phyloP scores from a whole-genome alignment of 1,139 yeast genomes.

The Candida tropicalis region DNA sequence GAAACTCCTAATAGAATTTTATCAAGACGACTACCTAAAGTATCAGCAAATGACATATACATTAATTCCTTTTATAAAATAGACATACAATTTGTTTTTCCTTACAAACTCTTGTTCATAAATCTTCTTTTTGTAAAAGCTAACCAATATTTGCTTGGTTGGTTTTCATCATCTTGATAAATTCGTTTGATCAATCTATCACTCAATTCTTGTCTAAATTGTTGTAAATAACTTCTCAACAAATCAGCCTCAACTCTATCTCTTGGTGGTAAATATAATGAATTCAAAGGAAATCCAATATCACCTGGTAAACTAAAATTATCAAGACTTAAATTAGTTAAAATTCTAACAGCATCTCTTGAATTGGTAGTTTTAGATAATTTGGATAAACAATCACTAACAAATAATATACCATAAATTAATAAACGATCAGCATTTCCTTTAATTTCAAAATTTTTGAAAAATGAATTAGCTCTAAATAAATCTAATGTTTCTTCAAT shows the following conservation, averaged over 20 bases:
- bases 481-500: slow-evolving; percentile 88
- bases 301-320: slow-evolving; percentile 94
- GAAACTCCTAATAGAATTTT: slow-evolving; percentile 30
- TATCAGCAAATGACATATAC: slow-evolving; percentile 29
- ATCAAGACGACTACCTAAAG: slow-evolving; percentile 30
- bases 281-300: slow-evolving; percentile 87
- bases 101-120: slow-evolving; percentile 77
- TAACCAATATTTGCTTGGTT: slow-evolving; percentile 86
- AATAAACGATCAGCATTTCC: slow-evolving; percentile 94
- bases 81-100: not conserved
- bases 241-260: slow-evolving; percentile 78
- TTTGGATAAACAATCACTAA: slow-evolving; percentile 79
- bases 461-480: slow-evolving; percentile 93
- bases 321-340: slow-evolving; percentile 86
- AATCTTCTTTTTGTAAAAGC: slow-evolving; percentile 94
- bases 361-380: slow-evolving; percentile 48
- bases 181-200: slow-evolving; percentile 75
- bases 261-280: slow-evolving; percentile 75
- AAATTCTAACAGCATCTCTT: slow-evolving; percentile 70
- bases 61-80: slow-evolving; percentile 34
- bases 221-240: slow-evolving; percentile 78
- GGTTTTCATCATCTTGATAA: slow-evolving; percentile 54
- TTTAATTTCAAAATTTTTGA: slow-evolving; percentile 94
- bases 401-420: slow-evolving; percentile 91
- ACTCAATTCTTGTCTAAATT: slow-evolving; percentile 93